phyloP scores from a whole-genome alignment of 768 basidiomycete species.

The Tricholoma furcatifolium region DNA sequence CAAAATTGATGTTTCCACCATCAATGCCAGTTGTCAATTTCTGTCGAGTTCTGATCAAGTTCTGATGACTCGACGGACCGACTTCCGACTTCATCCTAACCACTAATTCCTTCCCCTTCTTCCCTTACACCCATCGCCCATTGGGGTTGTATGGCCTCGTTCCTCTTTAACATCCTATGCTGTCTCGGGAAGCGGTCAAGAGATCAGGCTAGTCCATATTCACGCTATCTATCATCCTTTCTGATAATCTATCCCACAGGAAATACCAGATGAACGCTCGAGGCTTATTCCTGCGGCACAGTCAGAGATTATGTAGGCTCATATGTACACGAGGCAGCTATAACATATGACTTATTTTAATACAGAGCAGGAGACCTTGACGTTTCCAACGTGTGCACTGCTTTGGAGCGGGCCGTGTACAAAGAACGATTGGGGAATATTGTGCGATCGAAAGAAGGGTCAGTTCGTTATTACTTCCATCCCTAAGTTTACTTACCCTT shows the following conservation, averaged over 20 bases:
- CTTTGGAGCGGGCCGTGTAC: slow-evolving; percentile 45
- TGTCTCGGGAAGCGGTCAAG: slow-evolving; percentile 20
- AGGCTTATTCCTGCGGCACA: slow-evolving; percentile 27
- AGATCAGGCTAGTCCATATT: slow-evolving; percentile 9
- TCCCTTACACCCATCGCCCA: neutral
- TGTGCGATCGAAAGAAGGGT: slow-evolving; percentile 61
- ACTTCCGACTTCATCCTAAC: slow-evolving; percentile 10
- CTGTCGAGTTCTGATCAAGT: no score
- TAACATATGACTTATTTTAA: neutral
- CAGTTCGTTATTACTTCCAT: slow-evolving; percentile 11
- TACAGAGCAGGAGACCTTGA: slow-evolving; percentile 5
- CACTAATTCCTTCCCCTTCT: neutral
- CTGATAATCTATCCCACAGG: slow-evolving; percentile 8
- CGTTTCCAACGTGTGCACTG: slow-evolving; percentile 1
- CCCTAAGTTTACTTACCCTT: neutral
- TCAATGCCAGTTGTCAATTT: no score
- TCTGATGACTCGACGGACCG: neutral
- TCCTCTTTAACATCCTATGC: slow-evolving; percentile 19
- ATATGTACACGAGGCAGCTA: neutral
- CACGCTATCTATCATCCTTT: neutral
- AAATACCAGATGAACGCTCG: slow-evolving; percentile 20
- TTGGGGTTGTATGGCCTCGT: slow-evolving; percentile 16
- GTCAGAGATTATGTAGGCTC: slow-evolving; percentile 8
- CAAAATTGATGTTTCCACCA: no score
- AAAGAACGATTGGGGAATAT: slow-evolving; percentile 52